Percentiles rank a stretch among this genome's conserved stretches.
Evolutionary conservation across 495 filamentous ascomycete species (phyloP).

Genomic region (Neurospora sp.): DNA sequence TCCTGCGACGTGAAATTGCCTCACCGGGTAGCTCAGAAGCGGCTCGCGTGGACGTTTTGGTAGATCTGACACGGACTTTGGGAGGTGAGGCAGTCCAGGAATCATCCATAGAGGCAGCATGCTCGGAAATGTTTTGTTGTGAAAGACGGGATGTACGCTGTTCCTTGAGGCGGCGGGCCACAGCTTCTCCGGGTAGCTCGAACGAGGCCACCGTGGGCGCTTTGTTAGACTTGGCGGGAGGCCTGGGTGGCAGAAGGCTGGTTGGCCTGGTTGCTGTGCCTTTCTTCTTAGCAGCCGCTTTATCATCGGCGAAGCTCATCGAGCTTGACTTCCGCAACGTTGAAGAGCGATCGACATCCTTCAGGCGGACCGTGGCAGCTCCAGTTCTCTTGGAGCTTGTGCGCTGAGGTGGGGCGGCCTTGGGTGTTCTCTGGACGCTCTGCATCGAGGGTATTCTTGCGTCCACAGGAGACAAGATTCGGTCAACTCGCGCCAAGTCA

Average conservation of each 20-base stretch:
- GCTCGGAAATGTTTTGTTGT: constrained; percentile 22
- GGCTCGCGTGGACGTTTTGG: constrained; percentile 49
- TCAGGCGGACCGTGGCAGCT: constrained; percentile 14
- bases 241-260: constrained; percentile 37
- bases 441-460: neutral
- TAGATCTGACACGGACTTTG: constrained; percentile 44
- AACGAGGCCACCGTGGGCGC: constrained; percentile 56
- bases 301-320: constrained; percentile 22
- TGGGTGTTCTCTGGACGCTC: neutral
- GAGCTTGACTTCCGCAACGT: constrained; percentile 27
- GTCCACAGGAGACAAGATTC: constrained; percentile 26
- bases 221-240: constrained; percentile 46
- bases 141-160: constrained; percentile 39
- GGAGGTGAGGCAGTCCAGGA: constrained; percentile 19
- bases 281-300: constrained; percentile 16
- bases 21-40: constrained; percentile 67
- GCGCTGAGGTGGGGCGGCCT: constrained; percentile 7
- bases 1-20: constrained; percentile 57
- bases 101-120: constrained; percentile 16
- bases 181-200: constrained; percentile 60
- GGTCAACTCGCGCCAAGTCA: constrained; percentile 32
- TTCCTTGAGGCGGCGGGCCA: constrained; percentile 52
- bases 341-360: constrained; percentile 15
- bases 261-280: constrained; percentile 22
- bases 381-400: constrained; percentile 10